Evolutionary conservation across 108 stramenopile species (phyloP), one percentile per base, ranked within the genome.

Genomic region (Cyclotella atomus): DNA sequence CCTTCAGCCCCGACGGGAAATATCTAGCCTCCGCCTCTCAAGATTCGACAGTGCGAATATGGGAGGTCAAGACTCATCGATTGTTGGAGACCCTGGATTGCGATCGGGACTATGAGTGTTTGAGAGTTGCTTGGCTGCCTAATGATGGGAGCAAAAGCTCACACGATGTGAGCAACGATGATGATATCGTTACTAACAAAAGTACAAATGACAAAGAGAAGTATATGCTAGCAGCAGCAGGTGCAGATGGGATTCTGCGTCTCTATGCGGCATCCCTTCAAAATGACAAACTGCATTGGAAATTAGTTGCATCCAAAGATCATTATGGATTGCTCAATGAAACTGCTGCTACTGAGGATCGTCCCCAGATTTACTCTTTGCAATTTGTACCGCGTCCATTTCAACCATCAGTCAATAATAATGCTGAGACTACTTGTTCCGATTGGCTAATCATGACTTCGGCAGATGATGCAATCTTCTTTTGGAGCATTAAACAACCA

Each of bases 11-110:
- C 41, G 87, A 86, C 70, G 94, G 91, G 1, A 68, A 59, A 14
- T 95, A 82, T 56, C 64, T 88, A 20, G 94, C 90, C 3, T 83
- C 94, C 62, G 91, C 94, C 21, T 86, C 90, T 60, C 85, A 92
- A 79, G 94, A 95, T 77, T 77, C 89, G 0, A 92, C 86, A 9
- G 73, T 91, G 49, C 28, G 82, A 10, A 81, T 95, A 9, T 95
- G 94, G 94, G 73, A 87, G 46, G 83, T 79, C 0, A 19, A 43
- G 16, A 83, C 73, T 6, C 79, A 95, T 59, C 17, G 59, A 10
- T 68, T 91, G 1, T 54, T 91, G 50, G 23, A 79, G 10, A 85
- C 87, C 3, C 65, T 95, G 52, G 90, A 75, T 23, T 82, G 87
- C 46, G 70, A 76, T 65, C 41, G 38, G 14, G 73, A 85, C 6